Evolutionary conservation across 2,329 filamentous ascomycete species (phyloP).

Genomic region (Colletotrichum cuscutae): DNA sequence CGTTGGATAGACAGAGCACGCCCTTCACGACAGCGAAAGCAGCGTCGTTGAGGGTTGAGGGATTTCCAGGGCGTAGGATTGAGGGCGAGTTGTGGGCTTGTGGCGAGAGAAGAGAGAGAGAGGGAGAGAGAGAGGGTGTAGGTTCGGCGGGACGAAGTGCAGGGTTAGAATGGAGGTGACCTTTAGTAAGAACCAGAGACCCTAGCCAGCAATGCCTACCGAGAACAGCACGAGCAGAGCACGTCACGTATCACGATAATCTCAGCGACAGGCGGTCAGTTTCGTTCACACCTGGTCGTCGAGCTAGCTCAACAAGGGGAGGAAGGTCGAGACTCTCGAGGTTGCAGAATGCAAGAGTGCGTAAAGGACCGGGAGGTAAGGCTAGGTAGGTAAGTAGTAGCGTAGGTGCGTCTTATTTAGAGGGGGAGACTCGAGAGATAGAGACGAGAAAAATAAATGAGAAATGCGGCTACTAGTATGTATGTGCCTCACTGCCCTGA

Average conservation of each 20-base stretch:
- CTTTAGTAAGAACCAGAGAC: slow-evolving; percentile 33
- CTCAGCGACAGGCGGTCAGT: slow-evolving; percentile 20
- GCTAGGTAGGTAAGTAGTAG: not conserved
- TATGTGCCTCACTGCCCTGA: slow-evolving; percentile 3
- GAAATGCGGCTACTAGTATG: not conserved
- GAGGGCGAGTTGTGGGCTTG: slow-evolving; percentile 27
- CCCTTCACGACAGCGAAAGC: slow-evolving; percentile 13
- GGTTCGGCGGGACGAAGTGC: slow-evolving; percentile 15
- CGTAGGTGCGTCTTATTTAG: not conserved
- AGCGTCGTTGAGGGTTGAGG: slow-evolving; percentile 9
- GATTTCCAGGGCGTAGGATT: slow-evolving; percentile 7
- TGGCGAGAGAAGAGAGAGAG: not conserved
- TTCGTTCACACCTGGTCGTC: slow-evolving; percentile 7
- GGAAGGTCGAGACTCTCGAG: not conserved
- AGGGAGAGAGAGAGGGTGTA: not conserved
- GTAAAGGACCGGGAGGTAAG: not conserved
- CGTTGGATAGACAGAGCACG: slow-evolving; percentile 5
- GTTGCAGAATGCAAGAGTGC: slow-evolving; percentile 7
- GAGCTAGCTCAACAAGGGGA: not conserved
- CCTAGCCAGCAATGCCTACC: slow-evolving; percentile 29
- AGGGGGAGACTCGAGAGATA: not conserved
- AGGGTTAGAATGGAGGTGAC: slow-evolving; percentile 21
- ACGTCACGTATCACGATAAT: slow-evolving; percentile 35
- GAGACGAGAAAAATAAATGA: not conserved
- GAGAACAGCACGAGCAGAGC: slow-evolving; percentile 23